These are phyloP conservation scores for Bodo saltans DNA, from an alignment of 78 protist species.

Conservation along the genomic window DNA sequence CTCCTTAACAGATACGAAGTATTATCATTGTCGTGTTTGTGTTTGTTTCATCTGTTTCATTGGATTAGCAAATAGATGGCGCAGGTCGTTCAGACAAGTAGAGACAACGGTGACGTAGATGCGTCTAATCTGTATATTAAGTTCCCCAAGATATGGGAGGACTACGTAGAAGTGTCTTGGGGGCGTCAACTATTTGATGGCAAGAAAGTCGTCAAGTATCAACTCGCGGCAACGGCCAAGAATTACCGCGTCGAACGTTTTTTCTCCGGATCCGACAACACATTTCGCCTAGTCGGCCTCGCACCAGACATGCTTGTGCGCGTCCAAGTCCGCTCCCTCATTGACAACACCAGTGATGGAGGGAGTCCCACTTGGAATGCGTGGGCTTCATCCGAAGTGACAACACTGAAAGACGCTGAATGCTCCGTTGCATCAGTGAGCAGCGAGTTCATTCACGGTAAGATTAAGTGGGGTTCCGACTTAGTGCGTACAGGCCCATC, in stretches of 20 bases:
- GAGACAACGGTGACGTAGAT: too few species aligned
- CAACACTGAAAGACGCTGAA: background rate
- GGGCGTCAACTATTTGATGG: background rate
- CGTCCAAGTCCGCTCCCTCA: background rate
- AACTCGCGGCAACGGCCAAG: background rate
- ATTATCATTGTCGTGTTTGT: too few species aligned
- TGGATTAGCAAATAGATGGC: too few species aligned
- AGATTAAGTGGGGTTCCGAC: slow-evolving; percentile 1
- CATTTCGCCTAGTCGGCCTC: slow-evolving; percentile 5
- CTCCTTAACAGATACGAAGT: too few species aligned
- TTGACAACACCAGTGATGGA: background rate
- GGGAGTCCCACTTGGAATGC: background rate
- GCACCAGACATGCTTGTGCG: background rate
- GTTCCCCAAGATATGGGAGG: slow-evolving; percentile 25
- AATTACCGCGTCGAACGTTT: background rate
- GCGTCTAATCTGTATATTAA: background rate
- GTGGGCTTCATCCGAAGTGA: background rate
- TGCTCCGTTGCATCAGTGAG: background rate
- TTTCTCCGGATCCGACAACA: background rate
- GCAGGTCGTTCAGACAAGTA: too few species aligned
- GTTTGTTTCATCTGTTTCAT: too few species aligned
- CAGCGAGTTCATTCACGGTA: background rate
- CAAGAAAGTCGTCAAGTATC: background rate
- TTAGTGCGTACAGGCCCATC: background rate
- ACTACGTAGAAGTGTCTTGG: slow-evolving; percentile 21